Conservation (phyloP, 2,329 filamentous ascomycete species). For the Aspergillus niger region DNA sequence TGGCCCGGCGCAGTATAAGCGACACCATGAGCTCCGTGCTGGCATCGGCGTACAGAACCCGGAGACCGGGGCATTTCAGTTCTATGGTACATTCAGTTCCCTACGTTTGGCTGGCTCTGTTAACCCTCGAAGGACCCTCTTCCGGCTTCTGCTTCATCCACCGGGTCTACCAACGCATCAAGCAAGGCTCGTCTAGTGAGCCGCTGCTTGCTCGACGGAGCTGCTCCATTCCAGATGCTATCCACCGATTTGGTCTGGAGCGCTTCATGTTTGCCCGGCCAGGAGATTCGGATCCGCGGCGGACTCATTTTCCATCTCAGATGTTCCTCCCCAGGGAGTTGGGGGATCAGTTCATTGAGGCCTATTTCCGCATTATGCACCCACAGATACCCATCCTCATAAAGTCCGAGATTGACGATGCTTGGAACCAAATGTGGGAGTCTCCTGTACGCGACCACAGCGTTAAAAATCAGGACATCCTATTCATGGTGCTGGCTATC, state of each 20-base stretch:
- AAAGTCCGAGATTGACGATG: constrained; percentile 13
- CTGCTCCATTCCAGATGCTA: constrained; percentile 12
- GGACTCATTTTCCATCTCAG: constrained; percentile 5
- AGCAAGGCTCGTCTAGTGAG: constrained; percentile 5
- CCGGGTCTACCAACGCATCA: constrained; percentile 20
- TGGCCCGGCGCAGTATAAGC: constrained; percentile 17
- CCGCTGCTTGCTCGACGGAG: constrained; percentile 11
- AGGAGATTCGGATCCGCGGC: constrained; percentile 5
- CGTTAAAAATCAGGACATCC: constrained; percentile 15
- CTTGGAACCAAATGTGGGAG: constrained; percentile 20
- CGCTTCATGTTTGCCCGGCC: constrained; percentile 18
- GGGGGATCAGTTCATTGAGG: constrained; percentile 16
- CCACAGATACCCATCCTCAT: constrained; percentile 18
- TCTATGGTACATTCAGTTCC: constrained; percentile 14
- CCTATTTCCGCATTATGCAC: constrained; percentile 18
- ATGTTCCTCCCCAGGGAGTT: constrained; percentile 12
- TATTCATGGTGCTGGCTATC: constrained; percentile 20
- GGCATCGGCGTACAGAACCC: constrained; percentile 19
- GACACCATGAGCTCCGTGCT: constrained; percentile 18
- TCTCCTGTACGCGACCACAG: constrained; percentile 7
- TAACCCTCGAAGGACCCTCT: constrained; percentile 17
- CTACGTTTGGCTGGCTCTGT: neutral
- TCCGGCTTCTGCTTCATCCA: constrained; percentile 20
- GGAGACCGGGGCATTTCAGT: constrained; percentile 18
- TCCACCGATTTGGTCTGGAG: constrained; percentile 18